Evolutionary conservation across 495 filamentous ascomycete genomes (phyloP), one percentile per base, ranked within the genome.

Genomic region (Xylaria longipes): DNA sequence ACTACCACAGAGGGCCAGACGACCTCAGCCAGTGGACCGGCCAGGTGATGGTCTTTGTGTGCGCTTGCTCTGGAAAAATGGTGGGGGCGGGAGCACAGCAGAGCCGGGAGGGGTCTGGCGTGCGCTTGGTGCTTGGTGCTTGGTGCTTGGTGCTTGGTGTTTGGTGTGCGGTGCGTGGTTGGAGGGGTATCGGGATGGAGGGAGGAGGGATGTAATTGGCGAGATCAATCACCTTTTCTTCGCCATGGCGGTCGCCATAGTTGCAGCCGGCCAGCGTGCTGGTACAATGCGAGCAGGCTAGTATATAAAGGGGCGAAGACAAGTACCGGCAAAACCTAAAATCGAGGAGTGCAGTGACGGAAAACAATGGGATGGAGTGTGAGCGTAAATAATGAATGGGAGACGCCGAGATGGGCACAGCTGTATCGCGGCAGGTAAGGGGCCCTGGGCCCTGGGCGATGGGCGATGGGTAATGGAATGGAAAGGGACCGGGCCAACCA

Each of bases 211-310:
- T 25, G 60, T 46, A 45, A 71, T n/a, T 57, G 60, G 52, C 25
- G 35, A 68, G 35, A 68, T 41, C 9, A 63, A 62, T 58, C 43
- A 79, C 77, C 77, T 79, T 77, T 79, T 78, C 61, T 77, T 79
- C 70, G 54, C 43, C 63, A 77, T 77, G 48, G 57, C n/a, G 58
- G 69, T 50, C 33, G 69, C 69, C 77, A 77, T 77, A 35, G 41
- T 74, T 67, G 63, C 65, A 70, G 62, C 61, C 68, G 68, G 71
- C 70, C 62, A 64, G 58, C 68, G 71, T 54, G 75, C 69, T 65
- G 73, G 66, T 52, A 43, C 70, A 69, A 50, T 14, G 43, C 60
- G 60, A 56, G 69, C 48, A 57, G 48, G 60, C 69, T 37, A 31
- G 39, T 71, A 56, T 70, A 50, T 73, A 79, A 71, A 75, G 80